phyloP scores from a whole-genome alignment of 2,329 filamentous ascomycete genomes.

The Neurospora sp. region DNA sequence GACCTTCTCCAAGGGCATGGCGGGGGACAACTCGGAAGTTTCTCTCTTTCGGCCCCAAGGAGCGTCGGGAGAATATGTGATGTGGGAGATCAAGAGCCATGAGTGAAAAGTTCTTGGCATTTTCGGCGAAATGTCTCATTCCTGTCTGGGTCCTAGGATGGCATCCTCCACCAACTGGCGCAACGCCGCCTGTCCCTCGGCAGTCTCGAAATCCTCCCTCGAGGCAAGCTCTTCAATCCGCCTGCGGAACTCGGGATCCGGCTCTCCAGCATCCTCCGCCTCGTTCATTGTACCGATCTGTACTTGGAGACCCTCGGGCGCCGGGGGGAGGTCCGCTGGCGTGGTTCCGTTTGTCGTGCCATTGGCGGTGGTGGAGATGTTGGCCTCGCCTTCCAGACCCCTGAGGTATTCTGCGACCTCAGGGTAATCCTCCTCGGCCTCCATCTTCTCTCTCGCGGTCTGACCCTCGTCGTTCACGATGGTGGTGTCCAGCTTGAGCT shows the following conservation, averaged over 20 bases:
- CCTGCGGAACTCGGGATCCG: slow-evolving; percentile 73
- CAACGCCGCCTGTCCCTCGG: slow-evolving; percentile 69
- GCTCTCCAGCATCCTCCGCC: slow-evolving; percentile 48
- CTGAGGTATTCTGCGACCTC: slow-evolving; percentile 63
- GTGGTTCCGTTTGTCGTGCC: slow-evolving; percentile 20
- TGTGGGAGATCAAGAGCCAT: slow-evolving; percentile 47
- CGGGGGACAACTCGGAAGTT: slow-evolving; percentile 37
- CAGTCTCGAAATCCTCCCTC: slow-evolving; percentile 71
- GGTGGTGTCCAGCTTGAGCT: slow-evolving; percentile 60
- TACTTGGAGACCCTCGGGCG: slow-evolving; percentile 68
- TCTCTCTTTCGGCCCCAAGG: slow-evolving; percentile 43
- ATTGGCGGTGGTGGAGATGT: slow-evolving; percentile 8
- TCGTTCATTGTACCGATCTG: slow-evolving; percentile 67
- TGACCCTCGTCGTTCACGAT: slow-evolving; percentile 63
- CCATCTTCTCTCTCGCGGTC: slow-evolving; percentile 73
- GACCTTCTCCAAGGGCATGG: slow-evolving; percentile 36
- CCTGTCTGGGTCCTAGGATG: slow-evolving; percentile 52
- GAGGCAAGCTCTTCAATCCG: slow-evolving; percentile 83
- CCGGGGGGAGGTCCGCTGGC: slow-evolving; percentile 40
- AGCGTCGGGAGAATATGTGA: slow-evolving; percentile 41
- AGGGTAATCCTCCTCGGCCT: slow-evolving; percentile 67
- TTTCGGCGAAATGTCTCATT: slow-evolving; percentile 28
- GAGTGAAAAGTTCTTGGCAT: slow-evolving; percentile 22
- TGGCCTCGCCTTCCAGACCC: slow-evolving; percentile 19
- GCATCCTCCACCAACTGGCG: slow-evolving; percentile 73